Conservation (phyloP, 305 asterid species). For the Fraxinus floribunda region DNA sequence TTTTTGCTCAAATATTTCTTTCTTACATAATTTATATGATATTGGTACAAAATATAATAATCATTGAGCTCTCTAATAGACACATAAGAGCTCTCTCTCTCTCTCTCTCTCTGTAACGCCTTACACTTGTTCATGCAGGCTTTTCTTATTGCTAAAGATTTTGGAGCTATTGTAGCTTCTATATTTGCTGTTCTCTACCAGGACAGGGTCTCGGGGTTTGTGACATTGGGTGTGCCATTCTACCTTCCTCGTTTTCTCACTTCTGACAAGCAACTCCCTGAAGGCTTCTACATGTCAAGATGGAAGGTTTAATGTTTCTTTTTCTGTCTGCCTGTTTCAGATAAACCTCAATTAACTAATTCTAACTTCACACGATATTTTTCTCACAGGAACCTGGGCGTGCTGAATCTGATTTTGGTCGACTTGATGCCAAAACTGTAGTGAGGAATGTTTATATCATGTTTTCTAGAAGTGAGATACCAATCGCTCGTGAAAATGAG, state of each 20-base stretch:
- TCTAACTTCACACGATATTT: not conserved
- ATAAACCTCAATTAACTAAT: not conserved
- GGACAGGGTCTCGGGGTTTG: constrained; percentile 43
- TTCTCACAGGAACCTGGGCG: constrained; percentile 38
- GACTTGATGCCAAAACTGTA: constrained; percentile 34
- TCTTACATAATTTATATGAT: not conserved
- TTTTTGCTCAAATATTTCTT: no score
- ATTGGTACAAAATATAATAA: not conserved
- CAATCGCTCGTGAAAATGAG: constrained; percentile 29
- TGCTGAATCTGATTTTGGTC: constrained; percentile 41
- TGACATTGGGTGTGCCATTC: constrained; percentile 47
- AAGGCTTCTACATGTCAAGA: constrained; percentile 51
- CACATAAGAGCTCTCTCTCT: not conserved
- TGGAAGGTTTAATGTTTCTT: constrained; percentile 34
- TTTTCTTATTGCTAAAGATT: constrained; percentile 48
- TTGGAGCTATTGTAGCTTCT: constrained; percentile 36
- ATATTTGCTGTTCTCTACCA: constrained; percentile 46
- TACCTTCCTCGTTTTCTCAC: constrained; percentile 19
- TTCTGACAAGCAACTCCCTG: constrained; percentile 24
- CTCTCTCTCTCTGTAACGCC: not conserved
- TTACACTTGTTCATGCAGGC: constrained; percentile 23
- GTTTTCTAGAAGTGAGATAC: constrained; percentile 36
- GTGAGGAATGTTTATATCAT: constrained; percentile 31
- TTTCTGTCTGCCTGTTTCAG: not conserved
- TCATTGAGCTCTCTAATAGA: not conserved